Evolutionary conservation across 2,329 filamentous ascomycete genomes (phyloP).

Genomic region (Clonostachys rosea): DNA sequence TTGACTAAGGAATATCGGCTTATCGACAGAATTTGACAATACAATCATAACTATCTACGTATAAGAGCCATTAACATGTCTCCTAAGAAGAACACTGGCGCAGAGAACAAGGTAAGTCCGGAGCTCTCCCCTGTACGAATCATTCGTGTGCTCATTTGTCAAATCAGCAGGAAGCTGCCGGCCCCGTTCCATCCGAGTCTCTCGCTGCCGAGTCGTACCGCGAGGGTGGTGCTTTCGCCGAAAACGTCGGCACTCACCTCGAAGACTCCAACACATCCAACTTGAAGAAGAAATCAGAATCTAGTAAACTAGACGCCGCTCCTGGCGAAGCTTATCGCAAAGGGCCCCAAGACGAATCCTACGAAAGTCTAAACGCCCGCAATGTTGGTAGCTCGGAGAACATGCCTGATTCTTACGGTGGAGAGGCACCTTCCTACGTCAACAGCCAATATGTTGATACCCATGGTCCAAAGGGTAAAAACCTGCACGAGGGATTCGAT

Average conservation of each 20-base stretch:
- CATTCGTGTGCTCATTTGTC: no score
- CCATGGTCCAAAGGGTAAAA: conserved; percentile 35
- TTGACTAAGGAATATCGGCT: no score
- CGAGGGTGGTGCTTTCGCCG: conserved; percentile 53
- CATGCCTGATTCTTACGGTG: conserved; percentile 7
- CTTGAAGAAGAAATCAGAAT: background rate
- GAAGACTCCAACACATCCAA: conserved; percentile 14
- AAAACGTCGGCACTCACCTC: conserved; percentile 45
- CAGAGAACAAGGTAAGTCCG: conserved; percentile 5
- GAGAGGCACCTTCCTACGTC: conserved; percentile 30
- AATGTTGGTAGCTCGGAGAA: conserved; percentile 4
- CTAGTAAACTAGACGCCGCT: background rate
- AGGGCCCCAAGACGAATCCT: conserved; percentile 38
- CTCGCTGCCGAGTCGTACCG: conserved; percentile 70
- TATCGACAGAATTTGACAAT: background rate
- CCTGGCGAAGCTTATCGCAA: conserved; percentile 12
- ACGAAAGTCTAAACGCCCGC: conserved; percentile 13
- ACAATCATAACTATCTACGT: background rate
- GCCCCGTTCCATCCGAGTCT: conserved; percentile 62
- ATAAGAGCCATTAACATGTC: conserved; percentile 2
- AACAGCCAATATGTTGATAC: conserved; percentile 21
- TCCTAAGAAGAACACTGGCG: conserved; percentile 5
- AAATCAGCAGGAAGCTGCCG: conserved; percentile 53
- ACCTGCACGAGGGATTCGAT: conserved; percentile 30
- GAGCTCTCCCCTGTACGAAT: no score